A percentile compares a stretch with the other conserved stretches of the same genome.
Evolutionary conservation across 2,329 filamentous ascomycete genomes (phyloP).

Genomic region (Kalmusia sp.): DNA sequence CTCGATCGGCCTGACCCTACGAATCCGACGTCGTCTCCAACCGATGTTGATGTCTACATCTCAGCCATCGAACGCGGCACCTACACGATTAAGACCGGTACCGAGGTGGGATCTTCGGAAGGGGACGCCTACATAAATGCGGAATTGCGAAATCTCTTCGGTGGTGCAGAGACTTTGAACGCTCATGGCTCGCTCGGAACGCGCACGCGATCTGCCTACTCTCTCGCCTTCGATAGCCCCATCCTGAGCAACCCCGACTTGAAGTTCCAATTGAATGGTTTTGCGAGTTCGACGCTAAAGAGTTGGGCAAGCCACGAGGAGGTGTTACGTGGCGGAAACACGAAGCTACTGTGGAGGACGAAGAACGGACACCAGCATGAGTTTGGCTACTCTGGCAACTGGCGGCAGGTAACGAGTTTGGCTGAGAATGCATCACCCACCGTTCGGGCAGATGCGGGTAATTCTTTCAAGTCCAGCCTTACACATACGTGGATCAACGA

Average conservation of each 20-base stretch:
- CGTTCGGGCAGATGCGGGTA: slow-evolving; percentile 83
- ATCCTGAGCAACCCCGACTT: slow-evolving; percentile 84
- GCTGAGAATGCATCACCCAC: slow-evolving; percentile 78
- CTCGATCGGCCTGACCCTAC: slow-evolving; percentile 76
- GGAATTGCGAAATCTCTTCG: slow-evolving; percentile 89
- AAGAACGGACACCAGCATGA: slow-evolving; percentile 73
- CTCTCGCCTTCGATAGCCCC: slow-evolving; percentile 82
- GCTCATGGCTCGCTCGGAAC: slow-evolving; percentile 89
- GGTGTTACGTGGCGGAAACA: slow-evolving; percentile 76
- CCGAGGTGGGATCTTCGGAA: slow-evolving; percentile 91
- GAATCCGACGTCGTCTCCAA: slow-evolving; percentile 73
- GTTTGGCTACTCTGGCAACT: slow-evolving; percentile 79
- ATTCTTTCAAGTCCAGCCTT: slow-evolving; percentile 87
- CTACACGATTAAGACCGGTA: slow-evolving; percentile 90
- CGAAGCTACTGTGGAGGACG: slow-evolving; percentile 78
- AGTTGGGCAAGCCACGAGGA: slow-evolving; percentile 95
- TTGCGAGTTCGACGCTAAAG: slow-evolving; percentile 86
- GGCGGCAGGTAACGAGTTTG: slow-evolving; percentile 88
- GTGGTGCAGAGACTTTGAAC: slow-evolving; percentile 88
- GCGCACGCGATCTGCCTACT: slow-evolving; percentile 89
- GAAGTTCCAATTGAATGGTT: slow-evolving; percentile 77
- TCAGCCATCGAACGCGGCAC: slow-evolving; percentile 80
- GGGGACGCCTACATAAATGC: slow-evolving; percentile 91
- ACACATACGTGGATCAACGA: slow-evolving; percentile 83
- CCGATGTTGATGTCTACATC: slow-evolving; percentile 82